Conservation (phyloP, 2,329 filamentous ascomycete genomes). For the Zymoseptoria tritici region DNA sequence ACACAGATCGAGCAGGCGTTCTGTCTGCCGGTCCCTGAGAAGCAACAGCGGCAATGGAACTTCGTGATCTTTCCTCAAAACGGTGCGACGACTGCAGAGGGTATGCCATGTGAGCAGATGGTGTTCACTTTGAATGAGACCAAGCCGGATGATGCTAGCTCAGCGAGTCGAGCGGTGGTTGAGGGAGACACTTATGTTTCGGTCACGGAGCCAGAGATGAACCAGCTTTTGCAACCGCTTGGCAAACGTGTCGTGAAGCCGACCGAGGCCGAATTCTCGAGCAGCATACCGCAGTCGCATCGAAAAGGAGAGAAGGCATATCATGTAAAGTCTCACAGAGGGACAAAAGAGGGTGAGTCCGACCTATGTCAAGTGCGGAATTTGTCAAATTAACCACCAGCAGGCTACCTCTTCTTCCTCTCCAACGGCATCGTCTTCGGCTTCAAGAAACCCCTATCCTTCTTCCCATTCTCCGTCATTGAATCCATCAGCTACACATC, state of each 20-base stretch:
- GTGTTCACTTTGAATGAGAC: constrained; percentile 55
- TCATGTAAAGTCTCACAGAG: constrained; percentile 56
- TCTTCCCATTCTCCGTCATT: constrained; percentile 54
- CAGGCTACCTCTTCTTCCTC: constrained; percentile 58
- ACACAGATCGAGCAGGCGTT: constrained; percentile 51
- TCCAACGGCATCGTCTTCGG: constrained; percentile 55
- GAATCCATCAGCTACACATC: constrained; percentile 57
- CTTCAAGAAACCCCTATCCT: constrained; percentile 58
- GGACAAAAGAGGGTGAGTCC: constrained; percentile 55
- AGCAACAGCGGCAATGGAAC: constrained; percentile 55
- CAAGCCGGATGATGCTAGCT: constrained; percentile 32
- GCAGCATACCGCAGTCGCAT: constrained; percentile 52
- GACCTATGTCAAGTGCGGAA: background rate
- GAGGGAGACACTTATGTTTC: constrained; percentile 41
- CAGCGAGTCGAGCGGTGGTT: constrained; percentile 28
- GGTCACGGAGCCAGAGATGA: constrained; percentile 39
- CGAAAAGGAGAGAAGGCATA: constrained; percentile 56
- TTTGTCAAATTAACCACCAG: background rate
- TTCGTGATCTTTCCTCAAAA: constrained; percentile 53
- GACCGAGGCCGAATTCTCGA: constrained; percentile 51
- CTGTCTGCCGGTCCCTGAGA: constrained; percentile 57
- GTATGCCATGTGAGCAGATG: constrained; percentile 45
- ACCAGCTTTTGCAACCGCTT: constrained; percentile 40
- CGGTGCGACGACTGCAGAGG: constrained; percentile 34
- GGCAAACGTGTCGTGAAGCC: constrained; percentile 47